phyloP scores from a whole-genome alignment of 352 stramenopile species.

The Ochromonadaceae sp. region DNA sequence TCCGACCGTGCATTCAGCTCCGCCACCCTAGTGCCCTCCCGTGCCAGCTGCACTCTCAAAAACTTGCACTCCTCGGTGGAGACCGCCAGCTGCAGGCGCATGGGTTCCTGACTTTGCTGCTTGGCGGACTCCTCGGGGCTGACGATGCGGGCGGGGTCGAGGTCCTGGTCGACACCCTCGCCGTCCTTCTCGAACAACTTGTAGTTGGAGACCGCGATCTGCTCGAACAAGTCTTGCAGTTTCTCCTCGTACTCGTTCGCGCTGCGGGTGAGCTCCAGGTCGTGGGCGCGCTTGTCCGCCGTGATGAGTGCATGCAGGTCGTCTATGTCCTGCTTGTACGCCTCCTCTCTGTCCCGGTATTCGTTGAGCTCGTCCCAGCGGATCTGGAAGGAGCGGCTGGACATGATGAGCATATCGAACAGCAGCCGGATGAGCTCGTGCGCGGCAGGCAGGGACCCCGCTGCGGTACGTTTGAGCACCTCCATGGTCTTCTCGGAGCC shows the following conservation, averaged over 20 bases:
- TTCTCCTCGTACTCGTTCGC: conserved; percentile 7
- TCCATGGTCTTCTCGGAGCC: neutral
- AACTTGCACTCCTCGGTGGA: neutral
- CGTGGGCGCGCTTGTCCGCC: neutral
- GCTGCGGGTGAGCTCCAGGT: neutral
- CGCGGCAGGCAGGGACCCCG: neutral
- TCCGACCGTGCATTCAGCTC: too few species aligned
- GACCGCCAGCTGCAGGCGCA: neutral
- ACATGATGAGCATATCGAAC: conserved; percentile 9
- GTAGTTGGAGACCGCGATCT: neutral
- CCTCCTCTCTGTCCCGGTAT: neutral
- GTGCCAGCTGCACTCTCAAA: neutral
- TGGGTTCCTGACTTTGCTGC: too few species aligned
- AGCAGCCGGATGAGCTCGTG: conserved; percentile 6
- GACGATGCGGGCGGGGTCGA: neutral
- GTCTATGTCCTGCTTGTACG: neutral
- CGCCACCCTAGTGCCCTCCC: too few species aligned
- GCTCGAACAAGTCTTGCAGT: neutral
- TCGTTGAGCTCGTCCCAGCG: neutral
- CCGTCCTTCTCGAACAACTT: neutral
- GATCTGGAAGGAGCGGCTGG: neutral
- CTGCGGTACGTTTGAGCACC: neutral
- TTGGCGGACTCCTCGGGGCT: neutral
- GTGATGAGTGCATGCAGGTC: neutral
- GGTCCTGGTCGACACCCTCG: neutral